Evolutionary conservation across 108 stramenopile species (phyloP), one percentile per base, ranked within the genome.

Genomic region (Cyclotella sp.): DNA sequence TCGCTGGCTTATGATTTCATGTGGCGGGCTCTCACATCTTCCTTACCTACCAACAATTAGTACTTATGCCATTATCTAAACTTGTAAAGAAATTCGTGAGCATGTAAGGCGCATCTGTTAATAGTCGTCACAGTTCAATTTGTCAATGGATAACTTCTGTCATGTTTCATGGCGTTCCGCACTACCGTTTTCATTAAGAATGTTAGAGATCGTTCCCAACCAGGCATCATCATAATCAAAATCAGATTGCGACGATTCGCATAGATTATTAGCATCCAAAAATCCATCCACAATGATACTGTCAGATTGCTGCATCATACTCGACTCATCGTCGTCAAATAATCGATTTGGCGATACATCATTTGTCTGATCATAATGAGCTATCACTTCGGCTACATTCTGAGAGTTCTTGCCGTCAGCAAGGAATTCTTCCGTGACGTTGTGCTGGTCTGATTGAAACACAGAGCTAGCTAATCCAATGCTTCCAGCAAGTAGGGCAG

Each of bases 1-100:
- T 69, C 89, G 0, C 77, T 94, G 15, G 85, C 91, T 7, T 92
- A 93, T 70, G 88, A 94, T 74, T 97, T 97, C 76, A 90, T 94
- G 91, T 92, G 88, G 81, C 80, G 63, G 13, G 63, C 63, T 64
- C 24, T 64, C 8, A 64, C 63, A 24, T 64, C 43, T 15, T 64
- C 63, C n/a, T 45, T 64, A 14, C 3, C 47, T 49, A 49, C 6
- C 9, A 49, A 16, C 2, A 49, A 9, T 6, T 34, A 34, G 34
- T 34, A 5, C 34, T 6, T 6, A 34, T 34, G 6, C 2, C 6
- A 34, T 34, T 5, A 34, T 34, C 34, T 34, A 34, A 34, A 34
- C 6, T 34, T 34, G 34, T 6, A 34, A 34, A 6, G 34, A 34
- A 34, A 34, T 5, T 5, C 6, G 34, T 34, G 34, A 34, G 34